Evolutionary conservation across 805 yeast species (phyloP), one percentile per base, ranked within the genome.

Genomic region (Grigorovia jiainica): DNA sequence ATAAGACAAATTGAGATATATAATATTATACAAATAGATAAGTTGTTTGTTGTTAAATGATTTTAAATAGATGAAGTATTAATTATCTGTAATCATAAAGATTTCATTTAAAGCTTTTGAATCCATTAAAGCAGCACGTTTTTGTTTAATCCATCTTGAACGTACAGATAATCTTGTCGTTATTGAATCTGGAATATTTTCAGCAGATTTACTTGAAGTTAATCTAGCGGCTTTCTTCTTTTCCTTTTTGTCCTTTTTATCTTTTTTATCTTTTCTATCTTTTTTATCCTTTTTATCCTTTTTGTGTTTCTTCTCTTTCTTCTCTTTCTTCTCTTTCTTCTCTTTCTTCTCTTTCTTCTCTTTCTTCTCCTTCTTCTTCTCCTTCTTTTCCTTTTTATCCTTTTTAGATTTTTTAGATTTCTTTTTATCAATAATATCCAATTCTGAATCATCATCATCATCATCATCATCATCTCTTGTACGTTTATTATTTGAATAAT

Each of bases 91-190:
- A 37, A 87, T 76, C 97, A 90, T 90, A 58, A 90, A 85, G 44
- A 90, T 90, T 63, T 90, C 97, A 52, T 85, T 87, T 47, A 90
- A 71, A 11, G 95, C 87, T 60, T 86, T 79, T 2, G 82, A 73
- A 58, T 90, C 97, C 79, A 82, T 76, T 0, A 89, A 87, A 1
- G 97, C 90, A 9, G 95, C 92, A 53, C 92, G 74, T 60, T 90
- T 90, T 60, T 87, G 95, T 50, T 73, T 81, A 42, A 90, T 89
- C 81, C 87, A 89, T 60, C 76, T 81, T 18, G 94, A 79, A 60
- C 97, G 75, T 4, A 83, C 83, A 1, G 94, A 79, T 38, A 78
- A 58, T 54, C 83, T 70, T n/a, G 81, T 72, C 10, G 73, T 51
- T 1, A 73, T 64, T 6, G 69, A 61, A 7, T 58, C 46, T 11